These are phyloP conservation scores for Chaetomium sp. DNA, from an alignment of 2,329 filamentous ascomycete genomes.

Conservation along the genomic window DNA sequence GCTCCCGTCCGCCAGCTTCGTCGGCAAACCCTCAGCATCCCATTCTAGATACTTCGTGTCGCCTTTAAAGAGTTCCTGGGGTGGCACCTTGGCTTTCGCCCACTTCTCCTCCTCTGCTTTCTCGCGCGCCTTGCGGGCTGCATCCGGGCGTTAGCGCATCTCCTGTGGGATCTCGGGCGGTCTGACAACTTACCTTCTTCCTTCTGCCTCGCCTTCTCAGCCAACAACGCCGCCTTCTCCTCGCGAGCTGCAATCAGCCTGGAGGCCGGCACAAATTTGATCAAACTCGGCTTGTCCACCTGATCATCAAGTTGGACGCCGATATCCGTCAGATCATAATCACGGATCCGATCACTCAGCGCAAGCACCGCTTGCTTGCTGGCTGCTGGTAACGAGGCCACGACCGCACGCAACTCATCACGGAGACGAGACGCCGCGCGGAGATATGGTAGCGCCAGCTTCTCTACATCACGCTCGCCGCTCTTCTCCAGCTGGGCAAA, in stretches of 20 bases:
- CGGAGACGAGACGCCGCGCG: slow-evolving; percentile 51
- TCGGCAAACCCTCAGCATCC: slow-evolving; percentile 78
- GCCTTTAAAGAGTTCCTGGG: slow-evolving; percentile 49
- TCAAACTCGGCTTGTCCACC: slow-evolving; percentile 60
- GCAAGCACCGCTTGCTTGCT: slow-evolving; percentile 59
- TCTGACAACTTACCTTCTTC: slow-evolving; percentile 41
- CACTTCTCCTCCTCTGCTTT: slow-evolving; percentile 41
- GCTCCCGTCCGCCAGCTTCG: slow-evolving; percentile 66
- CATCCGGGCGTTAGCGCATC: slow-evolving; percentile 1
- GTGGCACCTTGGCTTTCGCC: slow-evolving; percentile 51
- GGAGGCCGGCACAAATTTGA: slow-evolving; percentile 56
- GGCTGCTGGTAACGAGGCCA: slow-evolving; percentile 39
- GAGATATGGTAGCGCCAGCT: slow-evolving; percentile 49
- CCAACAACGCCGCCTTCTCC: slow-evolving; percentile 54
- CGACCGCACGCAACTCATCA: slow-evolving; percentile 54
- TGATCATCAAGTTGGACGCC: slow-evolving; percentile 87
- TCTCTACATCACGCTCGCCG: slow-evolving; percentile 46
- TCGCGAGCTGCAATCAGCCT: slow-evolving; percentile 49
- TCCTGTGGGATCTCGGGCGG: not conserved
- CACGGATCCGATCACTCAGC: slow-evolving; percentile 74
- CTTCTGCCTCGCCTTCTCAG: slow-evolving; percentile 51
- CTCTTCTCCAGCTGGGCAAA: slow-evolving; percentile 39
- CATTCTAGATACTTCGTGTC: slow-evolving; percentile 62
- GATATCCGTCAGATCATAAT: slow-evolving; percentile 72
- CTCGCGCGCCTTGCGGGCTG: slow-evolving; percentile 39